Conservation (phyloP, 1,284 basidiomycete species). For the Malassezia cuniculi region DNA sequence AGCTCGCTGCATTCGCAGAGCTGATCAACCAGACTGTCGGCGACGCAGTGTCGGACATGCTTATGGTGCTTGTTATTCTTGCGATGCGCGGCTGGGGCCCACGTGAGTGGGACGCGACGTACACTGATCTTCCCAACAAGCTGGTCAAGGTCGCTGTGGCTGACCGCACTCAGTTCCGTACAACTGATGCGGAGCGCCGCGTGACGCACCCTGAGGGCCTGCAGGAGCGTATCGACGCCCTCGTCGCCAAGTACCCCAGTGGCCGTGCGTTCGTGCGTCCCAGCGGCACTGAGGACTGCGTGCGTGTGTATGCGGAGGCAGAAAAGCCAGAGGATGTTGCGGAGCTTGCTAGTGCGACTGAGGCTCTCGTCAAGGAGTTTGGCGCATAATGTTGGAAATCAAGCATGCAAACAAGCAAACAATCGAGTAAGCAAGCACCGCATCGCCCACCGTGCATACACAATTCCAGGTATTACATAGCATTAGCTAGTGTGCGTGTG, state of each 20-base stretch:
- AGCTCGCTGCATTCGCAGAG: constrained; percentile 53
- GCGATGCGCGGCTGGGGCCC: constrained; percentile 53
- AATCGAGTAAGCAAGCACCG: no score
- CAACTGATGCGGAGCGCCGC: constrained; percentile 82
- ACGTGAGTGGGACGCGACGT: constrained; percentile 80
- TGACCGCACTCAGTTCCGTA: constrained; percentile 73
- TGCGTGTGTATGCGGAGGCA: constrained; percentile 94
- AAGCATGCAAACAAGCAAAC: neutral
- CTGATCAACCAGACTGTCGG: constrained; percentile 98
- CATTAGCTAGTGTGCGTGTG: no score
- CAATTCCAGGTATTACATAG: no score
- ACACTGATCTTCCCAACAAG: constrained; percentile 86
- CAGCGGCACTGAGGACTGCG: constrained; percentile 95
- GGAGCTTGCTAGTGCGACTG: constrained; percentile 27
- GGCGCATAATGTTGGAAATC: constrained; percentile 1
- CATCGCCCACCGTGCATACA: no score
- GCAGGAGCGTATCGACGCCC: constrained; percentile 73
- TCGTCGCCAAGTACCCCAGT: constrained; percentile 65
- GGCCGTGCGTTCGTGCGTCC: constrained; percentile 89
- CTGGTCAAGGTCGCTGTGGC: constrained; percentile 87
- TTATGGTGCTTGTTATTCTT: constrained; percentile 85
- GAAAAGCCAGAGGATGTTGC: constrained; percentile 61
- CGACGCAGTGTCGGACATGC: constrained; percentile 89
- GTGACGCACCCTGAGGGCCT: constrained; percentile 67
- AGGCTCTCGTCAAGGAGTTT: constrained; percentile 25